Percentiles rank a stretch among this genome's conserved stretches.
Evolutionary conservation across 2,329 filamentous ascomycete species (phyloP).

Genomic region (Penicillium decumbens): DNA sequence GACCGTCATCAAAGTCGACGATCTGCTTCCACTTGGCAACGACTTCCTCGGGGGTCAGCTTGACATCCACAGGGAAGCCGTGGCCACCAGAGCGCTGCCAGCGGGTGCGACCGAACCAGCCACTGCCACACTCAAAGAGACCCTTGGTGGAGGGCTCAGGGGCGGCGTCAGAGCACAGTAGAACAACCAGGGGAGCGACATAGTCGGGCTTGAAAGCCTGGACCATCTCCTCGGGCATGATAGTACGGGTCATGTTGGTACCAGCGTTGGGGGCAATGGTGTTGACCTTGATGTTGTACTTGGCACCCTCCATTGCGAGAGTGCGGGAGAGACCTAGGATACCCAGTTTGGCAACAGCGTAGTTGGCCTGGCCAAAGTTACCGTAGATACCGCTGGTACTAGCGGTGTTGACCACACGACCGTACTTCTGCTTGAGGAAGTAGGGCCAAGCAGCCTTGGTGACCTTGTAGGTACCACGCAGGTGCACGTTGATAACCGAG

Average conservation of each 20-base stretch:
- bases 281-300: slow-evolving; percentile 98
- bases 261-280: slow-evolving; percentile 97
- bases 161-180: slow-evolving; percentile 80
- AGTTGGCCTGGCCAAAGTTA: slow-evolving; percentile 98
- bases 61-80: slow-evolving; percentile 82
- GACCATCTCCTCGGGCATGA: slow-evolving; percentile 95
- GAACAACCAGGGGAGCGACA: slow-evolving; percentile 85
- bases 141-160: slow-evolving; percentile 78
- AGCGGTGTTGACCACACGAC: slow-evolving; percentile 92
- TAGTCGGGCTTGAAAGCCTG: slow-evolving; percentile 99
- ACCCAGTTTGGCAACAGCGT: slow-evolving; percentile 83
- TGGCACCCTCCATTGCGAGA: slow-evolving; percentile 84
- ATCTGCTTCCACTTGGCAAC: slow-evolving; percentile 71
- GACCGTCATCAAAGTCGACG: slow-evolving; percentile 78
- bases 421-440: slow-evolving; percentile 98
- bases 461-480: slow-evolving; percentile 91
- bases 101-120: slow-evolving; percentile 85
- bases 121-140: slow-evolving; percentile 90
- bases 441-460: slow-evolving; percentile 97
- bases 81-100: slow-evolving; percentile 91
- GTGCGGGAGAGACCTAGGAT: slow-evolving; percentile 94
- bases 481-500: slow-evolving; percentile 84
- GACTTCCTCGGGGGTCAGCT: slow-evolving; percentile 80
- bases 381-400: slow-evolving; percentile 97
- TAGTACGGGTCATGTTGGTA: slow-evolving; percentile 87